Evolutionary conservation across 2,329 filamentous ascomycete genomes (phyloP), one percentile per base, ranked within the genome.

Genomic region (Myrmaecium sp.): DNA sequence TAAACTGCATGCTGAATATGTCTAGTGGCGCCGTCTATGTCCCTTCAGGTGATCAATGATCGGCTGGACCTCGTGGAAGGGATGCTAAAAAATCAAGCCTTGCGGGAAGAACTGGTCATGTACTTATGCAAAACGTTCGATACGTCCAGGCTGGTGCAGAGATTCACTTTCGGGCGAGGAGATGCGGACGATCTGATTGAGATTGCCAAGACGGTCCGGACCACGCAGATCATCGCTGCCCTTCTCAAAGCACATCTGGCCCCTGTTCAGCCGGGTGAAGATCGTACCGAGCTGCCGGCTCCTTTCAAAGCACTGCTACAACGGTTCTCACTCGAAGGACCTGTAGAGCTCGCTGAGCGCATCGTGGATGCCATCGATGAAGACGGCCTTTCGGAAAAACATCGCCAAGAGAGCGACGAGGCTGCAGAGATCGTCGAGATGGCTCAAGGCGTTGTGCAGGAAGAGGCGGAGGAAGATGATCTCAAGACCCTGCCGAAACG

Each of bases 141-240:
- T 52, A 82, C 81, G 2, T 76, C 91, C 42, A 77, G 89, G 2
- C 61, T 98, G 3, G 73, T 93, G 2, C 89, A 95, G 43, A 94
- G 89, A 46, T 95, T 98, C 48, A 79, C 86, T 1, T 66, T 95
- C 6, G 84, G 86, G 7, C 70, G 81, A 35, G 89, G 86, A n/a
- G 79, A 92, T 42, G 67, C 86, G 1, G 86, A 95, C 44, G 89
- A 95, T 49, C 64, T 98, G 19, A 60, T 95, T 22, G 77, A 72
- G 26, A 60, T 98, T 9, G 80, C 81, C 1, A 75, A 68, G 37
- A 93, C 89, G 1, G 79, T 95, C 32, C 54, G 67, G 27, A 73
- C 78, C 5, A 83, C 80, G 4, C 63, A 69, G 29, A 66, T 74
- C 11, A 72, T 92, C 23, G 58, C 66, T 2, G 41, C 46, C 15